Conservation (phyloP, 495 filamentous ascomycete genomes). For the Xylaria nigripes region DNA sequence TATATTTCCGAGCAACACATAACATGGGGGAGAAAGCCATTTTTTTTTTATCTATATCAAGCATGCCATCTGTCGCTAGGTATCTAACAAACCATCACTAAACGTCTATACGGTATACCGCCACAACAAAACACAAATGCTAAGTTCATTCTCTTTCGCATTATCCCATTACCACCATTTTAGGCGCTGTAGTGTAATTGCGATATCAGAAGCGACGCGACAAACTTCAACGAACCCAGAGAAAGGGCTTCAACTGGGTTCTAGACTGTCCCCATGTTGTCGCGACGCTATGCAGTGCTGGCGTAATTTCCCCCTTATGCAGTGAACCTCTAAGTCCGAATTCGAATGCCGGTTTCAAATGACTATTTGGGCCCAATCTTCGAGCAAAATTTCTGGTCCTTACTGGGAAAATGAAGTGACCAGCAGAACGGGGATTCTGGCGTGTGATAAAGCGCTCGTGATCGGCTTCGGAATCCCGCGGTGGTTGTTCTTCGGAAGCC, state of each 20-base stretch:
- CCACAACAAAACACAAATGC: not conserved
- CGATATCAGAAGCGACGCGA: not conserved
- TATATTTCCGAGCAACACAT: too few relatives aligned
- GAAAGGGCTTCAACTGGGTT: not conserved
- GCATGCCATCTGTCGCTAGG: not conserved
- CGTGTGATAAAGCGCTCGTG: slow-evolving; percentile 5
- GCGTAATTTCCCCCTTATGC: not conserved
- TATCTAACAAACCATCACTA: not conserved
- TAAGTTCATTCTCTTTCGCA: not conserved
- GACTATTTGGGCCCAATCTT: not conserved
- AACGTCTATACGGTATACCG: not conserved
- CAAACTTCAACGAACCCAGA: not conserved
- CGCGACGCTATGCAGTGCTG: not conserved
- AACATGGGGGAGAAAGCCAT: not conserved
- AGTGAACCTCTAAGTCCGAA: slow-evolving; percentile 5
- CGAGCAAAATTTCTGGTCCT: not conserved
- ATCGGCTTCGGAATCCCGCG: slow-evolving; percentile 8
- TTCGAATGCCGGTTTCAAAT: not conserved
- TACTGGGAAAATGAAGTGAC: not conserved
- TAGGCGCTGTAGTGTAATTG: not conserved
- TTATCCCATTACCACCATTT: not conserved
- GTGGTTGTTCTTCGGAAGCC: not conserved
- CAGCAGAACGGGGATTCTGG: slow-evolving; percentile 1
- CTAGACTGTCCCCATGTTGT: not conserved
- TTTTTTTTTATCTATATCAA: not conserved